Evolutionary conservation across 768 basidiomycete genomes (phyloP), one percentile per base, ranked within the genome.

Genomic region (Mycena galopus): DNA sequence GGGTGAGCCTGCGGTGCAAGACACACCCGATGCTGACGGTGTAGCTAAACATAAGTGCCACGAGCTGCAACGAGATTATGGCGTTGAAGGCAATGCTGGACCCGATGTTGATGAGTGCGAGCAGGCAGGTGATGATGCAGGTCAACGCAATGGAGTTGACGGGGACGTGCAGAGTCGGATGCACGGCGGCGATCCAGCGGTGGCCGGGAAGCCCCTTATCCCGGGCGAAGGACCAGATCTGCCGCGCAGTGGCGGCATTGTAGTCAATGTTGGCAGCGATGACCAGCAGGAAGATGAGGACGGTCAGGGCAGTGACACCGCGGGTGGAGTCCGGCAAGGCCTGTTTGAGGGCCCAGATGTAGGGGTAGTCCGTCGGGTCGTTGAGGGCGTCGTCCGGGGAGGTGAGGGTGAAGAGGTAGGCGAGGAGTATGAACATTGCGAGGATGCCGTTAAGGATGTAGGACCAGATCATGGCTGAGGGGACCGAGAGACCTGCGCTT

Each of bases 21-120:
- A 66, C 65, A 66, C 65, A 66, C 42, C 65, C 42, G 65, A 66
- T 66, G 56, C 65, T 66, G 55, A 66, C 65, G 55, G 65, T 66
- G 55, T 66, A 66, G 65, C 65, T 66, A 66, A 66, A 66, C 65
- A 66, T 66, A 58, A 66, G 65, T 58, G 65, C 65, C 56, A 66
- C 65, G 55, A 66, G 65, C 56, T 66, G 65, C 65, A 66, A 56
- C 39, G 65, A 66, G 65, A 66, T 66, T 39, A 66, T 66, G 65
- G 65, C 65, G 42, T 66, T 66, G 65, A 66, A 66, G 65, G 65
- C 65, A 42, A 66, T 66, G 56, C 56, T 66, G 33, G 65, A 66
- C 65, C 65, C 65, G 65, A 66, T 66, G 56, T 66, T 66, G 55
- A 66, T 66, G 65, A 66, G 65, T 66, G 65, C 65, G 65, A 66